Base-by-base conservation (phyloP, 2,329 filamentous ascomycete species). In the Orbilia quercus region DNA sequence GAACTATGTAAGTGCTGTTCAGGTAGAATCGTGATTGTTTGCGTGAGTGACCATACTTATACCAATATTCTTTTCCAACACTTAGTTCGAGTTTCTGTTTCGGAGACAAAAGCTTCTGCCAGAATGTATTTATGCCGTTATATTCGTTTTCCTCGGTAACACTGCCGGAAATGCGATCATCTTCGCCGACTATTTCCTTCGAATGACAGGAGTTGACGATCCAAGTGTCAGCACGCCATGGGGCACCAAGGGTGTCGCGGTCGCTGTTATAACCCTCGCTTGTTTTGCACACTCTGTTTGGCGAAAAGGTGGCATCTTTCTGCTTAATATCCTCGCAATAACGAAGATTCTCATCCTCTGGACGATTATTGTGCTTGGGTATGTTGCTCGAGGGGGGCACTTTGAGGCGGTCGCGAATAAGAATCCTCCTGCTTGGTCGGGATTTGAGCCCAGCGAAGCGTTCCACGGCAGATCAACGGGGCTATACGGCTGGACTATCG, bases 321-420 rank as follows among this genome's bases (percentile, higher is more conserved):
- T 86, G 22, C 85, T 84, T 76, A 86, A 86, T 72, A 22, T 81
- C n/a, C 79, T 86, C 31, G 84, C 84, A 2, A 77, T 82, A 1
- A 75, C 84, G 67, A 87, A 87, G 75, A 77, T 85, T 1, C 75
- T 79, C 48, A 81, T 85, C 1, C 80, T 87, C 1, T 62, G 85
- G 1, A 78, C 82, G 7, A 83, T 86, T 51, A 79, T 82, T 38
- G 66, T 77, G 7, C 77, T 81, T 18, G 82, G 81, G 7, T 79
- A 82, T 54, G 76, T 76, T 25, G 76, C 76, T n/a, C 76, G 75
- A 25, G 76, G 53, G 1, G 76, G 78, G 75, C 11, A 75, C 76
- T 48, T 76, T 75, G 47, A 77, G 75, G 25, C 69, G 44, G 22
- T 53, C 51, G 20, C 54, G 55, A 25, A 23, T 53, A 51, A 34